Base-by-base conservation (phyloP, 805 yeast species). In the Metschnikowia hibisci region DNA sequence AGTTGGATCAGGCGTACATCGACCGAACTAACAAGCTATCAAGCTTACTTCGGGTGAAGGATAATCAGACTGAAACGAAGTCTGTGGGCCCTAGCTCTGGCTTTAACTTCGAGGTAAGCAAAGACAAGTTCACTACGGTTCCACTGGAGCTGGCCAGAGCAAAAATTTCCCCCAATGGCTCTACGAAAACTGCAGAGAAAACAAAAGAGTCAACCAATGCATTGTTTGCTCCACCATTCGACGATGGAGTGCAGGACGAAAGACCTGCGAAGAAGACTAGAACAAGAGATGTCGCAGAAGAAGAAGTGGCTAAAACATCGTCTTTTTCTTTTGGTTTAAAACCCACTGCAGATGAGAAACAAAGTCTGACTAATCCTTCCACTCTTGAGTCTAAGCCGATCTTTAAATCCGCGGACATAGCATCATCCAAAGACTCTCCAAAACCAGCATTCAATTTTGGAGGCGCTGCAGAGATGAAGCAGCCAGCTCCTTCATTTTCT, bases 91-190 rank as follows among this genome's bases (percentile, higher is more conserved):
- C 74, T 25, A 66, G 71, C 34, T 55, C 63, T 3, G 73, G 71
- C 1, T 69, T 69, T 54, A 56, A 64, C 29, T 68, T 69, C 43
- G 55, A 60, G 4, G 59, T 66, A 14, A 63, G 63, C 34, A 58
- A 60, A 39, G 57, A 53, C 14, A 59, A 62, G 35, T 51, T 68
- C 22, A 46, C 53, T 30, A 49, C 56, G 6, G 53, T 66, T 9
- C 44, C 64, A 8, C 32, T 16, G 23, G 13, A 13, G 6, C 28
- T 32, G 8, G 25, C 16, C 15, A 35, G 27, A 18, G 26, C 16
- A 14, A 25, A 8, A 8, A 9, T 16, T 11, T 27, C 39, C 16
- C 3, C 28, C 9, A n/a, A 12, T 12, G 13, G 39, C 9, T 16
- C 16, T 1, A 5, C 15, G 4, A 35, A 35, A 27, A 9, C 26